Conservation (phyloP, 257 asterid species). For the Solanum chiquidenum region DNA sequence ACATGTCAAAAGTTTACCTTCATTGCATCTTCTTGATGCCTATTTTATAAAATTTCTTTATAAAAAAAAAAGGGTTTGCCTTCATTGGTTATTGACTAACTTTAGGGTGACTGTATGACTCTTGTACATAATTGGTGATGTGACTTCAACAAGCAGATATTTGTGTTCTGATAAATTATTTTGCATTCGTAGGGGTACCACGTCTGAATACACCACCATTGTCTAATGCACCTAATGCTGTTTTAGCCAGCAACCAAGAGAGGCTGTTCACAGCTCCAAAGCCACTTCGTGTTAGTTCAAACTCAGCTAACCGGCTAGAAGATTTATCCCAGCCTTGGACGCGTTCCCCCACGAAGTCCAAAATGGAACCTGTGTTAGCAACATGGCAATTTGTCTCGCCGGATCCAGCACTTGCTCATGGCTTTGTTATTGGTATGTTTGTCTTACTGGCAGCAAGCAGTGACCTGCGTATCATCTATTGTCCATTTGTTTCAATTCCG, state of each 20-base stretch:
- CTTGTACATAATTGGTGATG: not conserved
- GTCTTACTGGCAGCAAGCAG: conserved; percentile 9
- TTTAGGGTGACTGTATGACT: not conserved
- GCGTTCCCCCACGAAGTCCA: conserved; percentile 89
- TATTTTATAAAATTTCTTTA: not conserved
- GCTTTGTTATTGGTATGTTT: conserved; percentile 39
- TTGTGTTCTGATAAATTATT: not conserved
- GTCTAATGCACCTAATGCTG: conserved; percentile 26
- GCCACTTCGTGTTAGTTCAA: conserved; percentile 81
- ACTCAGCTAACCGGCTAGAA: conserved; percentile 65
- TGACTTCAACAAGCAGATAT: not conserved
- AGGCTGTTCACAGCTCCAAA: conserved; percentile 59
- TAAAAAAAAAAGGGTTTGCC: not conserved
- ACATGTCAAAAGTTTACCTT: not conserved
- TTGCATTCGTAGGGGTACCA: conserved; percentile 69
- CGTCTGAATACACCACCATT: conserved; percentile 94
- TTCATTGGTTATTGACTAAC: not conserved
- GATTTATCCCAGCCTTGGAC: conserved; percentile 99
- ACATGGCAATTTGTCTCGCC: conserved; percentile 70
- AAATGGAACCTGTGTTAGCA: conserved; percentile 76
- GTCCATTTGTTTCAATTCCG: conserved; percentile 16
- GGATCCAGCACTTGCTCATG: conserved; percentile 43
- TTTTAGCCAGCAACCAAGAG: conserved; percentile 31
- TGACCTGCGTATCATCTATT: not conserved
- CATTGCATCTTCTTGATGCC: not conserved